These are phyloP conservation scores for Biscogniauxia sp. DNA, from an alignment of 2,329 filamentous ascomycete genomes.

Conservation along the genomic window DNA sequence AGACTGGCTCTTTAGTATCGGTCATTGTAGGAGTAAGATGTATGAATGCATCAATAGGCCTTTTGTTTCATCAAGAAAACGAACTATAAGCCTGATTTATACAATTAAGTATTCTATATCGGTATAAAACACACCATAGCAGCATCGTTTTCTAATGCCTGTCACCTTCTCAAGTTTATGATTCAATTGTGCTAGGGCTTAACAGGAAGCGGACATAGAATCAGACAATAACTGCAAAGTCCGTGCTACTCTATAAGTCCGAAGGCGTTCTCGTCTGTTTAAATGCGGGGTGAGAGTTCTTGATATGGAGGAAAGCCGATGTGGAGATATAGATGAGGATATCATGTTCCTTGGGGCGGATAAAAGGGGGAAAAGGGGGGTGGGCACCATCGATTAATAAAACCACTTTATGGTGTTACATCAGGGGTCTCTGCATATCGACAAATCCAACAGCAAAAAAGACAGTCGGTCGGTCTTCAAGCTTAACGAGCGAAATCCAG, in stretches of 20 bases:
- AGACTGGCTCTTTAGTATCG: conserved; percentile 10
- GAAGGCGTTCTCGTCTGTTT: background rate
- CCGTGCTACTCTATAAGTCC: background rate
- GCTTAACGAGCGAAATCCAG: too few relatives aligned
- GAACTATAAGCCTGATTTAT: background rate
- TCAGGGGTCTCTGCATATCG: background rate
- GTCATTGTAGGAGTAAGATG: background rate
- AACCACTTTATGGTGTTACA: background rate
- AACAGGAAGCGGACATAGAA: background rate
- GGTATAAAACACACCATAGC: background rate
- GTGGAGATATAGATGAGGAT: background rate
- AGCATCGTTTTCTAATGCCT: background rate
- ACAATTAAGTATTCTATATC: background rate
- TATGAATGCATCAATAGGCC: background rate
- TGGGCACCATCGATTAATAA: background rate
- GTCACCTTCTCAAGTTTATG: background rate
- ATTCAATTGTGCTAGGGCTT: too few relatives aligned
- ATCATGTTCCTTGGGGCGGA: background rate
- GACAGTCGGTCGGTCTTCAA: background rate
- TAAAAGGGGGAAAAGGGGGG: background rate
- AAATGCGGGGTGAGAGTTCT: background rate
- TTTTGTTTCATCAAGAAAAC: background rate
- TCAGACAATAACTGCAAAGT: background rate
- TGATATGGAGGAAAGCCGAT: background rate
- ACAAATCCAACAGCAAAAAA: background rate